Base-by-base conservation (phyloP, 202 grass and related monocot genomes). In the Zizania palustris region DNA sequence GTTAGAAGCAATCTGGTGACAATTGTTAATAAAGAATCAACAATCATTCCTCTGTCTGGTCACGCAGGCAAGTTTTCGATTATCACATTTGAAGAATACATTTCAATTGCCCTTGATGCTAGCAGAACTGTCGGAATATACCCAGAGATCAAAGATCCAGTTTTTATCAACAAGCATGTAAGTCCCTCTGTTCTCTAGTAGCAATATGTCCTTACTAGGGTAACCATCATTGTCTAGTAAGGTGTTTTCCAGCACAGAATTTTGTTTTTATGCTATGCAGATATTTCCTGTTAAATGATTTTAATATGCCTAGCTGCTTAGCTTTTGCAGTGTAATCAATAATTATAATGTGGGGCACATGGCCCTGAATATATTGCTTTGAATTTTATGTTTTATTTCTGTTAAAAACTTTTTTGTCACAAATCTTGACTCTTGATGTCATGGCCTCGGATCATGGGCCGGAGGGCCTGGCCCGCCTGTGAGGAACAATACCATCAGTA, bases 31-130 rank as follows among this genome's bases (percentile, higher is more conserved):
- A 44, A 78, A 72, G 34, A 66, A 70, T 75, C 50, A 50, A 39
- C 12, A 55, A 54, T 37, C 16, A 43, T 84, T 39, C 40, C 36
- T 42, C 44, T 61, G 3, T 73, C 15, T 9, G 67, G 5, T 15
- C 46, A 45, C 60, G 63, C 82, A 93, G 91, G 87, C 33, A 90
- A 85, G 45, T 93, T 83, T 84, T 67, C 82, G 40, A 93, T 93
- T 69, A 85, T 93, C 79, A 90, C 85, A 18, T 93, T 93, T 83
- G 87, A 93, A 76, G 91, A 93, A 72, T 93, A 83, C 55, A 93
- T 93, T 80, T 82, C 82, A 22, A 83, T 93, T 60, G 87, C 91
- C 40, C 59, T 88, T 66, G 87, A 88, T 84, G 91, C 91, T 3
- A 79, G 78, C 45, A 93, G 85, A 88, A 90, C 88, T 12, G 79